Base-by-base conservation (phyloP, 2,329 filamentous ascomycete genomes). In the Chalaropsis thielavioides region DNA sequence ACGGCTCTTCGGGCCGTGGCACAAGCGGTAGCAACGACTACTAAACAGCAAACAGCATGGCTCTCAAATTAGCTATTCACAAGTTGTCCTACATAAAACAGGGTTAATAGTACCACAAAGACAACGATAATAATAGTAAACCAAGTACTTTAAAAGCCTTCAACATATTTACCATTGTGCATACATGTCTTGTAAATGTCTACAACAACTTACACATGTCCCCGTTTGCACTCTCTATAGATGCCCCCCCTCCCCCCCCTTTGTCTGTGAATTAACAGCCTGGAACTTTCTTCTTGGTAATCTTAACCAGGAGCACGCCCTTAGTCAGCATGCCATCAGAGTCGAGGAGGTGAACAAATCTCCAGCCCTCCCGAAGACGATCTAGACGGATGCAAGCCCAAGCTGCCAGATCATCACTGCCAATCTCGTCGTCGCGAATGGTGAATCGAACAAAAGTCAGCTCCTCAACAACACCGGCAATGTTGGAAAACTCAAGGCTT, bases 321-420 rank as follows among this genome's bases (percentile, higher is more conserved):
- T 83, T 80, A 2, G 83, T 87, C 65, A 83, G 74, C 38, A 79
- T 76, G 0, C 90, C 90, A 68, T 85, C 80, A 31, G 79, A 77
- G 72, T 95, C 86, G 68, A 88, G 79, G 66, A 97, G 76, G 70
- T 86, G 87, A 65, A 97, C 78, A 69, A 96, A 84, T 11, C 91
- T 80, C 69, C 89, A 88, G 0, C 94, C 92, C 41, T 81, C 77
- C 67, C 84, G 83, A 67, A 96, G 74, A 7, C 91, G 82, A 75
- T 96, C 91, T 24, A 97, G 81, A 46, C 91, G 82, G 70, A 95
- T 86, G 71, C 91, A 96, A 1, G 89, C 85, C 94, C 94, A 97
- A 2, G 88, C 90, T 11, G 90, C 87, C 65, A 96, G 75, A 67
- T 87, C 82, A 71, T 97, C 91, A 68, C 82, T 81, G 3, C 86